Evolutionary conservation across 768 basidiomycete species (phyloP), one percentile per base, ranked within the genome.

Genomic region (Lactarius evosmus): DNA sequence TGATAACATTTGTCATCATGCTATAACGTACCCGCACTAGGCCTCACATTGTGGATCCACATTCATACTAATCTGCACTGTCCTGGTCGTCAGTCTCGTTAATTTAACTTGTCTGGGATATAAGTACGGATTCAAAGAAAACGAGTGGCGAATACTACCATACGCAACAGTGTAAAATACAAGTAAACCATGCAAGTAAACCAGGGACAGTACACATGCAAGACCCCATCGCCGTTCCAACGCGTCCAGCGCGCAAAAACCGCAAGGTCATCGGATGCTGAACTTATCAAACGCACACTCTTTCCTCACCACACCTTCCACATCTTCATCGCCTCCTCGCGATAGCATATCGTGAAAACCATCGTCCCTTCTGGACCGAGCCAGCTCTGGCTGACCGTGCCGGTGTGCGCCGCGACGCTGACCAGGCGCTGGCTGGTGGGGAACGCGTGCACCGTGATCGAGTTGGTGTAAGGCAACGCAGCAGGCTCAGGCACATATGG

Each of bases 301-400:
- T 54, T 57, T 53, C 56, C 30, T 61, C 27, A 30, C 62, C 3
- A 17, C 27, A 88, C 84, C 66, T 85, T 83, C 82, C 86, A 88
- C 81, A 87, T 84, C 75, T 86, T 87, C 75, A 88, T 85, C 53
- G 84, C 82, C 72, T 88, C 85, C 66, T 88, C 87, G 30, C 72
- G 74, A 1, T 85, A 83, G 61, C 83, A 86, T 8, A 85, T 80
- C 34, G 87, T 86, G 69, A 87, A 88, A 59, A 87, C 69, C 67
- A 77, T 79, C 63, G 84, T 84, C 7, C 86, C 86, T 56, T 83
- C 81, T 3, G 85, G 86, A 40, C 84, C 78, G 44, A 88, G 74
- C 70, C 85, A 86, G 65, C 84, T 85, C 63, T 87, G 85, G 14
- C 81, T 80, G 12, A 87, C 78, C 4, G 78, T 72, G 58, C 80